These are phyloP conservation scores for Nicotiana benthamiana DNA, from an alignment of 257 asterid genomes.

Conservation along the genomic window DNA sequence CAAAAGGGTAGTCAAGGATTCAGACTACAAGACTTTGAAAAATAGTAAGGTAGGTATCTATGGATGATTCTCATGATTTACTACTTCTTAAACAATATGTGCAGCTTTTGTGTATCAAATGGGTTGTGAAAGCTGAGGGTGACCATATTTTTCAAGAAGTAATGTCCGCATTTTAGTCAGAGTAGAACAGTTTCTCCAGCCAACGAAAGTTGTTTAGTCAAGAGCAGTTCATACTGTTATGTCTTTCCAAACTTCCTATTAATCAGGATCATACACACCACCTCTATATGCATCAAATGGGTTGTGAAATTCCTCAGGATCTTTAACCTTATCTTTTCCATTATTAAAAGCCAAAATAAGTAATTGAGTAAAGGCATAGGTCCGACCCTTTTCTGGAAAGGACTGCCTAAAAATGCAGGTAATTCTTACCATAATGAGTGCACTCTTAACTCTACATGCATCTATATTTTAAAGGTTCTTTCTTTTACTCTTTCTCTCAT, in stretches of 20 bases:
- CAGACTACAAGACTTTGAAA: conserved; percentile 4
- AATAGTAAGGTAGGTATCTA: conserved; percentile 12
- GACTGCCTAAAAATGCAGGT: background rate
- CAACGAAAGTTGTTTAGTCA: conserved; percentile 1
- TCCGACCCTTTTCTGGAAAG: background rate
- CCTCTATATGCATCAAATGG: background rate
- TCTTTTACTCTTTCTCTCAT: background rate
- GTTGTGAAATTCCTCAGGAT: background rate
- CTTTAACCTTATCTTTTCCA: background rate
- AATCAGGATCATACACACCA: background rate
- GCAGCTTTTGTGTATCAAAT: background rate
- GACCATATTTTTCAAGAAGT: conserved; percentile 8
- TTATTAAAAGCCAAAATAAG: background rate
- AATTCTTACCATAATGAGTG: background rate
- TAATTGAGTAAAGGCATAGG: background rate
- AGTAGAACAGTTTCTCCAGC: background rate
- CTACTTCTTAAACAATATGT: background rate
- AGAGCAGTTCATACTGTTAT: conserved; percentile 2
- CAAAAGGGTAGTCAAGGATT: background rate
- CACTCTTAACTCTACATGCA: background rate
- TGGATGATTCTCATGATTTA: background rate
- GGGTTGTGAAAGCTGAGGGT: conserved; percentile 9
- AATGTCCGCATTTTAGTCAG: background rate
- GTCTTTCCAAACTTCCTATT: background rate
- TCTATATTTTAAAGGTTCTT: background rate